Base-by-base conservation (phyloP, 1,139 yeast genomes). In the Sugiyamaella grinbergsii region DNA sequence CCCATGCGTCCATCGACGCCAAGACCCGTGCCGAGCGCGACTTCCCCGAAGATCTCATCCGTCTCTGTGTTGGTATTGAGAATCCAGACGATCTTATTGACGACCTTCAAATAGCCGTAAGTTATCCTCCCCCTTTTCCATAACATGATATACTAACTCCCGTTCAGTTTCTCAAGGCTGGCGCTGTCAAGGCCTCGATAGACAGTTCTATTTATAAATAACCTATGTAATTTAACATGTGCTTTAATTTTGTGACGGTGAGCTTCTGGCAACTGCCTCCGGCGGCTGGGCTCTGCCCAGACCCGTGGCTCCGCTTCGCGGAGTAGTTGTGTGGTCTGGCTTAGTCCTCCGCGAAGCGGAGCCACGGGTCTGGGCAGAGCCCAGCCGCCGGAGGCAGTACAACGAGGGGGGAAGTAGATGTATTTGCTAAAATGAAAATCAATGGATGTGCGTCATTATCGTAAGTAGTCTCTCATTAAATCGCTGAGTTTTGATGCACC, bases 1-100 rank as follows among this genome's bases (percentile, higher is more conserved):
- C 96, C 2, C 97, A 90, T 66, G 97, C 97, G n/a, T 84, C 96
- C 4, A 90, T 91, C 58, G 96, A 89, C 63, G 85, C 90, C 33
- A 82, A 86, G 63, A 83, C 90, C 6, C 79, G 96, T 67, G 83
- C 83, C 54, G 95, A 86, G 68, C 79, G 97, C 65, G 89, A 83
- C 36, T 83, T 90, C 71, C 96, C 97, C 1, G 96, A 90, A 69
- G 97, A 91, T 67, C 75, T 90, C 63, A 82, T 90, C 62, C 78
- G 97, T 61, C 77, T 90, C 53, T 90, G 96, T 67, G 83, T 90
- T 49, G 97, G 97, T 52, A 90, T 86, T 55, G 95, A 86, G 65
- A 80, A 81, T 63, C 70, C 77, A 33, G 81, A 79, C 58, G 84
- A 80, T 60, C 64, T 74, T 47, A 83, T 89, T 51, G 81, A 75